Conservation (phyloP, 441 rosid genomes). For the Gossypium trilobum region DNA sequence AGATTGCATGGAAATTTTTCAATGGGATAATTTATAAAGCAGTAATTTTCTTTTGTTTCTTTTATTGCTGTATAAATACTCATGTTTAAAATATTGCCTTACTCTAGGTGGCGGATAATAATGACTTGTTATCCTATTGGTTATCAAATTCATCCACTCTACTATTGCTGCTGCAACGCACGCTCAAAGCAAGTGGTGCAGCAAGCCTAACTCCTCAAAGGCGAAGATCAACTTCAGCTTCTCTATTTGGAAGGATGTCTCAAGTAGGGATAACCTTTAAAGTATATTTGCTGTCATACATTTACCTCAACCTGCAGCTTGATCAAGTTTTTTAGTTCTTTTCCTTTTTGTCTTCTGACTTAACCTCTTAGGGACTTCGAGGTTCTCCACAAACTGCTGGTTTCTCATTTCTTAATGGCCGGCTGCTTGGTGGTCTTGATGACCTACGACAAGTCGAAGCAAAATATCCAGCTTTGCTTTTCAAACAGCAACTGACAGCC, state of each 20-base stretch:
- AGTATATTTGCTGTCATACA: neutral
- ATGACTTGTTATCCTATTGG: slow-evolving; percentile 86
- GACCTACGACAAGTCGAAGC: slow-evolving; percentile 97
- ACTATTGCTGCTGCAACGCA: slow-evolving; percentile 88
- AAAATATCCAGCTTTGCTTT: slow-evolving; percentile 95
- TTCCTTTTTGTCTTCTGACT: slow-evolving; percentile 12
- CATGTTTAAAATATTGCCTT: slow-evolving; percentile 9
- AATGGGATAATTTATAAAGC: neutral
- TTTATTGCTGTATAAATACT: neutral
- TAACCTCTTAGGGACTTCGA: slow-evolving; percentile 56
- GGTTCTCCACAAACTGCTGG: slow-evolving; percentile 93
- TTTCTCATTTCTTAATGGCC: slow-evolving; percentile 72
- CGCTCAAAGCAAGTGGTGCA: slow-evolving; percentile 95
- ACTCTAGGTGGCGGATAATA: slow-evolving; percentile 77
- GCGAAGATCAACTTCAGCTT: slow-evolving; percentile 80
- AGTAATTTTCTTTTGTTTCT: neutral
- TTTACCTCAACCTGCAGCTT: neutral
- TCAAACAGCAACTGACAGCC: slow-evolving; percentile 99
- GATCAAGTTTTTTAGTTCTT: neutral
- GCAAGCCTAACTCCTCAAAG: slow-evolving; percentile 97
- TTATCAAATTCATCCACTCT: slow-evolving; percentile 87
- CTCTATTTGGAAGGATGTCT: slow-evolving; percentile 98
- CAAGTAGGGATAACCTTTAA: slow-evolving; percentile 49
- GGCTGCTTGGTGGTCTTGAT: slow-evolving; percentile 71
- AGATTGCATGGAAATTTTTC: neutral